Base-by-base conservation (phyloP, 1,139 yeast species). In the Debaryomycetaceae sp. region DNA sequence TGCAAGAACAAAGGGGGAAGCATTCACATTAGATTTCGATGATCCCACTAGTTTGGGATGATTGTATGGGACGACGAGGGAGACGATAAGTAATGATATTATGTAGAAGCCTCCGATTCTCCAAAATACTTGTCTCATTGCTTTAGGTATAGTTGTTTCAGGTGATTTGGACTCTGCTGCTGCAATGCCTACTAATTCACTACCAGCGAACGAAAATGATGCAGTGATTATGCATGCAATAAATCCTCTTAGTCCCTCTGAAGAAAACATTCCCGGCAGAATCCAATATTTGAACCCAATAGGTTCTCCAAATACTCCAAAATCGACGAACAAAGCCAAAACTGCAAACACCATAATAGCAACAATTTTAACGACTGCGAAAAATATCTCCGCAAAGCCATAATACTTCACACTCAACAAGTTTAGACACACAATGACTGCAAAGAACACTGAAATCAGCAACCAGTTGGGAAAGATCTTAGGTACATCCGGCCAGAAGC, bases 1-100 rank as follows among this genome's bases (percentile, higher is more conserved):
- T 34, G 75, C 75, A 49, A 70, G 64, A 22, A 70, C 75, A 53
- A 69, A 70, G 2, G 76, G 75, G 5, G 75, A 69, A 17, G 68
- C 59, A 42, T 69, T 66, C 39, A 62, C 52, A 43, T 60, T 62
- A 17, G 39, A 39, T 34, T 38, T 46, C 14, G 56, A 50, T 20
- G 41, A 40, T 9, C 56, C 55, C 42, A 56, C 47, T 36, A 62
- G 49, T 13, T 45, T 44, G 2, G 55, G 49, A 35, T 55, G 52
- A 42, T 57, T 60, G 51, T 64, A 68, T 13, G 67, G 59, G 4
- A 68, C 69, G 23, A 67, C 61, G 57, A 42, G 52, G 46, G 50
- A 55, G 50, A 45, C 47, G 49, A 57, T 48, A 41, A 57, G 56
- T 33, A 58, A 54, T 5, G 55, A 39, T 4, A 57, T 50, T 27